These are phyloP conservation scores for Cladophialophora chaetospira DNA, from an alignment of 2,329 filamentous ascomycete genomes.

Conservation along the genomic window DNA sequence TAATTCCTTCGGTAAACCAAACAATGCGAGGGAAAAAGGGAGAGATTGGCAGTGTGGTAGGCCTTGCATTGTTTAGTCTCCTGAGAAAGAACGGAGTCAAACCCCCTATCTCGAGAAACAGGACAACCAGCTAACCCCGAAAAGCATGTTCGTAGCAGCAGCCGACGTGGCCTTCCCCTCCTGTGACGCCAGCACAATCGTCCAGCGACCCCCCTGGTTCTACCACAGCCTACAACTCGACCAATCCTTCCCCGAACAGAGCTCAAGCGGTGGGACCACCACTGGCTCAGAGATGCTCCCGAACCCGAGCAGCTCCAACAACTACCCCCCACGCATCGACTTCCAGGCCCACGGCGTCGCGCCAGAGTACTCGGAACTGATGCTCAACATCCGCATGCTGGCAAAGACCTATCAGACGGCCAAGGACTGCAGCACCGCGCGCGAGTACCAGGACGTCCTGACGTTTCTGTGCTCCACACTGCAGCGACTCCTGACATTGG, in stretches of 20 bases:
- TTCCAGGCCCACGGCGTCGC: conserved; percentile 9
- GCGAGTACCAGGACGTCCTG: conserved; percentile 12
- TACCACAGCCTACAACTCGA: conserved; percentile 6
- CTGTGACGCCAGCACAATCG: neutral
- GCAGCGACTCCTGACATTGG: conserved; percentile 13
- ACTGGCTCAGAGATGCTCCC: neutral
- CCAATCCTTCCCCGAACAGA: neutral
- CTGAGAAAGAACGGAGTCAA: no score
- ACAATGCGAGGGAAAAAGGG: neutral
- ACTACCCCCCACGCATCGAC: neutral
- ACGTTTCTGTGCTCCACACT: conserved; percentile 11
- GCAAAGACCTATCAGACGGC: conserved; percentile 13
- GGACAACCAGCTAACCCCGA: no score
- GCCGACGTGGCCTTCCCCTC: conserved; percentile 11
- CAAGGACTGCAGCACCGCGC: conserved; percentile 10
- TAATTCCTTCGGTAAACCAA: neutral
- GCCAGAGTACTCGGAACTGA: conserved; percentile 7
- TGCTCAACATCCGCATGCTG: conserved; percentile 15
- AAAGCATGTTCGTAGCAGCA: conserved; percentile 11
- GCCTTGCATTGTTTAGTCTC: no score
- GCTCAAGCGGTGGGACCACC: neutral
- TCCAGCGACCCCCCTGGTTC: conserved; percentile 12
- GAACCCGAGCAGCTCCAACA: conserved; percentile 3
- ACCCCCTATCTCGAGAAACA: no score
- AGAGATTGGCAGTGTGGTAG: no score